Conservation (phyloP, 768 basidiomycete genomes). For the Amanita phalloides region DNA sequence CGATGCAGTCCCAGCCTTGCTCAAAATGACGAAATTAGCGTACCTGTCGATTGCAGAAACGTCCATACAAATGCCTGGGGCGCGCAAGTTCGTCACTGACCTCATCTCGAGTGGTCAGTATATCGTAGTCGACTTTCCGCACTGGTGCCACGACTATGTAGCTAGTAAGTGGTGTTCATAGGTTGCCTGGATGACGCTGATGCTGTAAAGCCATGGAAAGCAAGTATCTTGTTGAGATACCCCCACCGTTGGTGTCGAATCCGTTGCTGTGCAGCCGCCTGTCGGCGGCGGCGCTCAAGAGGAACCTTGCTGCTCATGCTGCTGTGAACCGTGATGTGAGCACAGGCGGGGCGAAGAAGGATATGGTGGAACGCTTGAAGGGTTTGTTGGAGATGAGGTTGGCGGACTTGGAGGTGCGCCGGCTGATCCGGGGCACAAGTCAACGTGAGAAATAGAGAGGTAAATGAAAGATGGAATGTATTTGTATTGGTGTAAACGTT, state of each 20-base stretch:
- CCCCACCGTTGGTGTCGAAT: slow-evolving; percentile 38
- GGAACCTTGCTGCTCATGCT: slow-evolving; percentile 50
- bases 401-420: slow-evolving; percentile 27
- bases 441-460: too few species aligned
- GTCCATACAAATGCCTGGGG: slow-evolving; percentile 42
- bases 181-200: not conserved
- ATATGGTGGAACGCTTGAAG: slow-evolving; percentile 38
- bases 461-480: too few species aligned
- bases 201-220: slow-evolving; percentile 27
- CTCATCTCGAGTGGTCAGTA: not conserved
- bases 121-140: slow-evolving; percentile 36
- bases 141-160: slow-evolving; percentile 40
- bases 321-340: slow-evolving; percentile 32
- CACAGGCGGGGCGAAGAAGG: slow-evolving; percentile 32
- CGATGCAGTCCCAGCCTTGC: slow-evolving; percentile 44
- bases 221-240: slow-evolving; percentile 35
- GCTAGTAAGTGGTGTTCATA: slow-evolving; percentile 24
- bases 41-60: slow-evolving; percentile 47
- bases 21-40: slow-evolving; percentile 33
- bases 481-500: too few species aligned
- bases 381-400: slow-evolving; percentile 34
- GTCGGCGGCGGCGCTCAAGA: slow-evolving; percentile 35
- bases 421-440: not conserved
- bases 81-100: slow-evolving; percentile 28
- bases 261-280: slow-evolving; percentile 29